Base-by-base conservation (phyloP, 805 yeast species). In the Nadsonia fulvescens region DNA sequence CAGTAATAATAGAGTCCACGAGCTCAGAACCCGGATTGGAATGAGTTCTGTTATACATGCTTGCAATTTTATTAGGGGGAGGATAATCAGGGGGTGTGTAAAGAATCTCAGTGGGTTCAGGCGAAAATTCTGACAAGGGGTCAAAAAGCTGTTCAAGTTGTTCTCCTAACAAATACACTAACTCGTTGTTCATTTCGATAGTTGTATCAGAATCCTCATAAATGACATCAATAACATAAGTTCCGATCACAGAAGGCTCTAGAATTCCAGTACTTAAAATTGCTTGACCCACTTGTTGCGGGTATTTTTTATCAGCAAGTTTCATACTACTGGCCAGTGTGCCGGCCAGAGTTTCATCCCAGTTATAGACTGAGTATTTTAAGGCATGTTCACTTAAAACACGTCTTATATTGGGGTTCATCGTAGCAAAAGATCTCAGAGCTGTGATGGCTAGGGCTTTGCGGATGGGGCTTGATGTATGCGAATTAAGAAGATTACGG, bases 311-410 rank as follows among this genome's bases (percentile, higher is more conserved):
- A 5, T 61, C 55, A 3, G 78, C 50, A 3, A 72, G 51, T 3
- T 40, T 39, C 73, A 83, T 72, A 8, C 52, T 35, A 16, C 75
- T 66, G 0, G 94, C 92, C 14, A 78, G 43, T 6, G 63, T 61
- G 1, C 95, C 96, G 1, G 94, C 93, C 28, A 64, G 60, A 0
- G 86, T 74, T 38, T 79, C 93, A 47, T 86, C 95, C 65, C 70
- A 59, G 44, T 62, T 59, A 34, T 49, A 50, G 9, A 37, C 22
- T 7, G 6, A 3, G 8, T 10, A 11, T 23, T 22, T 9, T n/a
- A 21, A 20, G 9, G 31, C 29, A 13, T 17, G 18, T 9, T 30
- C 23, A 9, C 27, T 27, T 8, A 33, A 25, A 15, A 13, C 17
- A 17, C 31, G 12, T 10, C 50, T 27, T 6, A 42, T 30, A 10